These are phyloP conservation scores for Exophiala sideris DNA, from an alignment of 2,329 filamentous ascomycete species.

Conservation along the genomic window DNA sequence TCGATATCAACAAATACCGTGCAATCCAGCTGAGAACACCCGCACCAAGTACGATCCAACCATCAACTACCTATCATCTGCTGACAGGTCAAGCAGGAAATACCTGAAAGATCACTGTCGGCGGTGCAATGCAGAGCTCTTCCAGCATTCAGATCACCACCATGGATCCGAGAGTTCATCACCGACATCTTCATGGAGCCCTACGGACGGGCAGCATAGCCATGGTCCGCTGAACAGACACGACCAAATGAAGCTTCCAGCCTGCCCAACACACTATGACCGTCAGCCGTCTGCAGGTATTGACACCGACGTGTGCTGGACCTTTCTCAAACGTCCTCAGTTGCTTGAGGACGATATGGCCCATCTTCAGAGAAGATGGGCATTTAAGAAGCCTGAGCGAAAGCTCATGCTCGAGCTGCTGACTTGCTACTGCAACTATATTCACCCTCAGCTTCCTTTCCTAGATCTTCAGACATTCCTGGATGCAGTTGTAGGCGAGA, in stretches of 20 bases:
- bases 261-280: background rate
- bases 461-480: conserved; percentile 64
- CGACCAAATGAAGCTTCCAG: background rate
- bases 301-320: conserved; percentile 40
- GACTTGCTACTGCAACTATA: conserved; percentile 80
- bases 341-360: conserved; percentile 76
- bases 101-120: background rate
- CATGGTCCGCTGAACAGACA: too few relatives aligned
- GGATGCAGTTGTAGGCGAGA: conserved; percentile 55
- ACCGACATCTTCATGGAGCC: too few relatives aligned
- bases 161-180: conserved; percentile 25
- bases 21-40: conserved; percentile 11
- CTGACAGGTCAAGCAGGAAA: background rate
- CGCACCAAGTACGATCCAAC: conserved; percentile 2
- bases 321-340: conserved; percentile 73
- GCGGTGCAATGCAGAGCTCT: conserved; percentile 36
- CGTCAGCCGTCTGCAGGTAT: too few relatives aligned
- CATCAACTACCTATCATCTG: conserved; percentile 1
- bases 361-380: conserved; percentile 79
- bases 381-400: conserved; percentile 67
- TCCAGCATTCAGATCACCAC: conserved; percentile 46
- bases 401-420: conserved; percentile 74
- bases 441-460: conserved; percentile 90
- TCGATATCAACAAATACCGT: conserved; percentile 29
- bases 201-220: too few relatives aligned